Evolutionary conservation across 2,329 filamentous ascomycete genomes (phyloP).

Genomic region (Penicillium freii): DNA sequence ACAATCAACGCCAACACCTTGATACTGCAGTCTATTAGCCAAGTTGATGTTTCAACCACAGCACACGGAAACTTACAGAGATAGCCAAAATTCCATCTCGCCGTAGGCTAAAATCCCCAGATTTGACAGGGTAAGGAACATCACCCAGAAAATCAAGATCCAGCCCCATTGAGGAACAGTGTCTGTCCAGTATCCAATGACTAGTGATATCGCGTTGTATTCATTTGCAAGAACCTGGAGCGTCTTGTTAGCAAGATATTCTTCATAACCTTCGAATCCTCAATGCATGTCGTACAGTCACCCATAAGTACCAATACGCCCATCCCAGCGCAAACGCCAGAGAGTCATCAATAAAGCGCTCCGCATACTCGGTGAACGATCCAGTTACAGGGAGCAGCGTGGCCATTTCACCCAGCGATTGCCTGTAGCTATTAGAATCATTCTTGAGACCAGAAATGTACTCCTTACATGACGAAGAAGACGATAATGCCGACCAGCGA

Average conservation of each 20-base stretch:
- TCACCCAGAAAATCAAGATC: conserved; percentile 48
- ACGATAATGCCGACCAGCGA: conserved; percentile 69
- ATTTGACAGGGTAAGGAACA: conserved; percentile 45
- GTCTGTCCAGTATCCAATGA: conserved; percentile 48
- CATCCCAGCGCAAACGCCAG: conserved; percentile 68
- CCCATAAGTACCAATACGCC: conserved; percentile 62
- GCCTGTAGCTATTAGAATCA: conserved; percentile 53
- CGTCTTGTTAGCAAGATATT: not conserved
- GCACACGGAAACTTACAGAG: conserved; percentile 25
- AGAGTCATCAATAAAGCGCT: conserved; percentile 69
- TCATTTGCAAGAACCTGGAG: conserved; percentile 41
- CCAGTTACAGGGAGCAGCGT: conserved; percentile 70
- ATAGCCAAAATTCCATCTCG: conserved; percentile 53
- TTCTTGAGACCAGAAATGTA: not conserved
- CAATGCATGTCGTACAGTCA: conserved; percentile 30
- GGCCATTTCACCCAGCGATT: conserved; percentile 71
- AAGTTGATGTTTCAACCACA: not conserved
- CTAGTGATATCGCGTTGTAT: conserved; percentile 48
- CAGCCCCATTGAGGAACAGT: conserved; percentile 47
- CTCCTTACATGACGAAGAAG: conserved; percentile 42
- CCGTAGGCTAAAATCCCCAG: conserved; percentile 50
- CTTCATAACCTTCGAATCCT: not conserved
- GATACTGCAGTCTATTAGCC: conserved; percentile 25
- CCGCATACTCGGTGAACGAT: conserved; percentile 67
- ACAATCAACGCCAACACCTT: conserved; percentile 33